These are phyloP conservation scores for Fusarium sp. DNA, from an alignment of 2,329 filamentous ascomycete genomes.

Conservation along the genomic window DNA sequence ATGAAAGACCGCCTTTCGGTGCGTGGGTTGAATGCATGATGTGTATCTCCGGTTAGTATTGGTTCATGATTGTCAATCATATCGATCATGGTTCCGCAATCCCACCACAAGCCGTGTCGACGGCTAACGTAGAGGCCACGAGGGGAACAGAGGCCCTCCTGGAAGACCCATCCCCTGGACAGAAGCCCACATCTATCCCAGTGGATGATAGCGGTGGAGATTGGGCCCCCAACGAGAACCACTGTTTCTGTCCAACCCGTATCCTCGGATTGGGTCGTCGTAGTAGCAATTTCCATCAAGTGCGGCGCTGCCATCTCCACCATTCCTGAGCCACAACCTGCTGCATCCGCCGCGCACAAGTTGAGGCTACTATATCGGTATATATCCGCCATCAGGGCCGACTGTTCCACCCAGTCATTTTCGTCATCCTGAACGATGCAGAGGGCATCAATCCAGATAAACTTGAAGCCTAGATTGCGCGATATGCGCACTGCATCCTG, in stretches of 20 bases:
- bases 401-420: background rate
- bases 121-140: background rate
- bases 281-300: background rate
- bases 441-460: background rate
- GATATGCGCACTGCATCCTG: background rate
- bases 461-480: background rate
- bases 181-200: background rate
- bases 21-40: background rate
- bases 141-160: background rate
- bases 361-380: background rate
- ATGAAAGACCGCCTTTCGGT: background rate
- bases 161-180: background rate
- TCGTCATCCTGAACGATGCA: background rate
- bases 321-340: background rate
- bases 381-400: background rate
- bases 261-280: accelerated
- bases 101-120: background rate
- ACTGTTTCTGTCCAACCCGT: accelerated
- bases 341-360: background rate
- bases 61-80: accelerated
- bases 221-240: background rate
- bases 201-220: background rate
- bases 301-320: background rate
- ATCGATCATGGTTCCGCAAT: background rate
- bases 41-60: accelerated